Evolutionary conservation across 1,139 yeast genomes (phyloP).

Genomic region (Sugiyamaella neomexicana): DNA sequence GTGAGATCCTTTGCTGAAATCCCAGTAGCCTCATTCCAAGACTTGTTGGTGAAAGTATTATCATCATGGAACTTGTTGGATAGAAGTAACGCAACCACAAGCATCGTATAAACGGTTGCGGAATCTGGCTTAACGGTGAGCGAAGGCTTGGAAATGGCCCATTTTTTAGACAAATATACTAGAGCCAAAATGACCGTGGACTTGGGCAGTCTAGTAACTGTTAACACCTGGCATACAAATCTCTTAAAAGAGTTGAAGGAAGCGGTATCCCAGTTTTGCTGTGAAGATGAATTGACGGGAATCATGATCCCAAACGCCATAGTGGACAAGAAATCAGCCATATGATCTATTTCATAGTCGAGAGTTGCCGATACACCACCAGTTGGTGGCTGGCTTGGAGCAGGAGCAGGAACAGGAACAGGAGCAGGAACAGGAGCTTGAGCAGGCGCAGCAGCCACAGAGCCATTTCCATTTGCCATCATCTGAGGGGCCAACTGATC

Average conservation of each 20-base stretch:
- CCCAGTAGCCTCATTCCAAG: conserved; percentile 96
- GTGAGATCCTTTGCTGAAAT: conserved; percentile 62
- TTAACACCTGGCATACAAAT: conserved; percentile 65
- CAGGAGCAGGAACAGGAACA: conserved; percentile 7
- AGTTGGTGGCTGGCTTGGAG: conserved; percentile 36
- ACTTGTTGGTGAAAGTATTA: conserved; percentile 89
- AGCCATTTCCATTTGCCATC: background rate
- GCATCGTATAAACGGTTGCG: conserved; percentile 53
- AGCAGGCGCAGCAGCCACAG: background rate
- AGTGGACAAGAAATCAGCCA: conserved; percentile 74
- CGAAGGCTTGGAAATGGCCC: conserved; percentile 36
- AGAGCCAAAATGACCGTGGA: conserved; percentile 77
- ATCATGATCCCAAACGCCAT: conserved; percentile 61
- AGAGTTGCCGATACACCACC: conserved; percentile 79
- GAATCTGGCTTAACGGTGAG: conserved; percentile 35
- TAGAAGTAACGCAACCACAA: conserved; percentile 70
- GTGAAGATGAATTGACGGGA: conserved; percentile 21
- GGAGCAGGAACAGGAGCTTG: conserved; percentile 12
- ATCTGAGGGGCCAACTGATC: conserved; percentile 25
- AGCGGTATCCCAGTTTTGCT: conserved; percentile 18
- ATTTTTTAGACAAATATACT: conserved; percentile 62
- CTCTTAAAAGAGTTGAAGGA: conserved; percentile 49
- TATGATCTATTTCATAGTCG: conserved; percentile 73
- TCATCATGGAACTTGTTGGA: conserved; percentile 97
- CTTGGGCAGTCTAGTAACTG: conserved; percentile 87